Evolutionary conservation across 441 rosid species (phyloP), one percentile per base, ranked within the genome.

Genomic region (Pelargonium australe): DNA sequence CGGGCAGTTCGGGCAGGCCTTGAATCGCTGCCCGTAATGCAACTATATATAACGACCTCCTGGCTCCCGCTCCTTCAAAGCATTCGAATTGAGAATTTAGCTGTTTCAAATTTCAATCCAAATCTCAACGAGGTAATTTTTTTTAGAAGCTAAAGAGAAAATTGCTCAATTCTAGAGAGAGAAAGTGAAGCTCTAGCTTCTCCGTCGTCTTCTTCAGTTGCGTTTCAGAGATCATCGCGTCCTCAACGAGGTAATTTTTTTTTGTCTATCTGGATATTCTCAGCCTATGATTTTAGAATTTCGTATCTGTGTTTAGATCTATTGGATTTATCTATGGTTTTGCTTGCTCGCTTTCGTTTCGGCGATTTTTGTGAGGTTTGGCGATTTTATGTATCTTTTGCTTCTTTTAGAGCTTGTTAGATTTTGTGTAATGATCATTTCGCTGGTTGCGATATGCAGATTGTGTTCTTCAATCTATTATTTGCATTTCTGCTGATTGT

Each of bases 41-140:
- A 49, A 51, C 40, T 25, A 45, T 1, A 8, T 31, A n/a, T 25
- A 23, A 8, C 3, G 58, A 6, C 7, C n/a, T 51, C 28, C 14
- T 64, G 44, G 73, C 80, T 82, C 84, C 87, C 87, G 89, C 89
- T 83, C 73, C 81, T 81, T 74, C 80, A 14, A n/a, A 12, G 53
- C 77, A 79, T 83, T 83, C 83, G 83, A 83, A 83, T 63, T 74
- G 12, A 20, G 9, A 6, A 16, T 53, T 11, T 47, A 11, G 11
- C 14, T 7, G 34, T 2, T 16, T 43, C 44, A 9, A 45, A 75
- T 23, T 31, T 4, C 12, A 53, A 55, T 43, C 62, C 7, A 37
- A 31, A 65, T 60, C 57, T 37, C 63, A 62, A 0, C 64, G 0
- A 7, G 11, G 25, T 0, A 12, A 7, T 2, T 45, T 45, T 13